Conservation (phyloP, 495 filamentous ascomycete species). For the Podospora pseudocomata region DNA sequence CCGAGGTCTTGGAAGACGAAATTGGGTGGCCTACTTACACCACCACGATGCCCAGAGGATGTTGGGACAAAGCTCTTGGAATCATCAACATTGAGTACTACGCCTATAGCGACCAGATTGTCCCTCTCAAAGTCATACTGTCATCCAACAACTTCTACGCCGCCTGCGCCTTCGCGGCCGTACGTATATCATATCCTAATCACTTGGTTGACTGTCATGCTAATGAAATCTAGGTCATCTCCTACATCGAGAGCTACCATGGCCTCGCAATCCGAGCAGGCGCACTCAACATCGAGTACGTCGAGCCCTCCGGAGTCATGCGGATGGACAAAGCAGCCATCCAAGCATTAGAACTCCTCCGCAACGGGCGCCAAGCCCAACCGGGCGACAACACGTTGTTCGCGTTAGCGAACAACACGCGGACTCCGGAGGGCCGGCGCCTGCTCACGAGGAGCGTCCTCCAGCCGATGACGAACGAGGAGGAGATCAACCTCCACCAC, state of each 20-base stretch:
- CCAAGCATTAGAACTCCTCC: slow-evolving; percentile 79
- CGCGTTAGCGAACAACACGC: slow-evolving; percentile 76
- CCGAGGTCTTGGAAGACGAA: slow-evolving; percentile 60
- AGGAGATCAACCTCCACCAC: slow-evolving; percentile 60
- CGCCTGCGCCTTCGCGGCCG: slow-evolving; percentile 83
- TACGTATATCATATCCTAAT: slow-evolving; percentile 41
- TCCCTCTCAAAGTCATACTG: slow-evolving; percentile 61
- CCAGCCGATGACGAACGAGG: slow-evolving; percentile 76
- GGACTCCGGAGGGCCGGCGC: slow-evolving; percentile 83
- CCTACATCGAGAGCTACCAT: slow-evolving; percentile 70
- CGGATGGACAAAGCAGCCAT: slow-evolving; percentile 88
- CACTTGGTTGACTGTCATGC: slow-evolving; percentile 15
- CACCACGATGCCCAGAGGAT: slow-evolving; percentile 69
- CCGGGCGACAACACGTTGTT: slow-evolving; percentile 73
- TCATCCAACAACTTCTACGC: slow-evolving; percentile 83
- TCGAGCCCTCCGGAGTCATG: slow-evolving; percentile 90
- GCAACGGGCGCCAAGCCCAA: slow-evolving; percentile 73
- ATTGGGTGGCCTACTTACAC: slow-evolving; percentile 52
- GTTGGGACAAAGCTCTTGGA: slow-evolving; percentile 82
- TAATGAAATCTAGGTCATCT: slow-evolving; percentile 57
- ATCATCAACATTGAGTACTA: slow-evolving; percentile 75
- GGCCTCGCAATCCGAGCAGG: slow-evolving; percentile 67
- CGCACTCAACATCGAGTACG: slow-evolving; percentile 71
- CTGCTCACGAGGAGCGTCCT: slow-evolving; percentile 77
- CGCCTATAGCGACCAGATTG: slow-evolving; percentile 70